phyloP scores from a whole-genome alignment of 768 basidiomycete genomes.

The Ephemerocybe angulata region DNA sequence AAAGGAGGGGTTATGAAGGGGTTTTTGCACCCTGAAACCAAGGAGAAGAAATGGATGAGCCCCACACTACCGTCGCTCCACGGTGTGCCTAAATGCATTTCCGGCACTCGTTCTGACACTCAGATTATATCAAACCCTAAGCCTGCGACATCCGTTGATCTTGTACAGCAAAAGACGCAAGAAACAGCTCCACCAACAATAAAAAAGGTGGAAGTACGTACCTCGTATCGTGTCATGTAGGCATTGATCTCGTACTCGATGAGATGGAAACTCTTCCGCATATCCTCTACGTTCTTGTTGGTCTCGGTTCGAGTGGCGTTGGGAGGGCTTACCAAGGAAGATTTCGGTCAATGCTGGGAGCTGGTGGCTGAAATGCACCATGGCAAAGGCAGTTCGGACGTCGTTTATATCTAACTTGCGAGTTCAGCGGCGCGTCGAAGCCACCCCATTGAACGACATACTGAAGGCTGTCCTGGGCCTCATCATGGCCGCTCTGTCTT shows the following conservation, averaged over 20 bases:
- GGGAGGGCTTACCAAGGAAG: constrained; percentile 55
- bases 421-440: background rate
- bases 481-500: constrained; percentile 11
- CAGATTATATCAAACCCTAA: too few species aligned
- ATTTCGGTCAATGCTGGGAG: constrained; percentile 64
- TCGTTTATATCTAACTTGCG: constrained; percentile 30
- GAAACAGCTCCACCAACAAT: too few species aligned
- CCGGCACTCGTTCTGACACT: too few species aligned
- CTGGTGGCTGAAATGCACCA: constrained; percentile 55
- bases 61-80: too few species aligned
- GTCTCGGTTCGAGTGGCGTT: background rate
- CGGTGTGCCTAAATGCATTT: too few species aligned
- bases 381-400: constrained; percentile 54
- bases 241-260: constrained; percentile 57
- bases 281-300: constrained; percentile 44
- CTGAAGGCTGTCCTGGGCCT: constrained; percentile 1
- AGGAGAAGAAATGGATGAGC: too few species aligned
- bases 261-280: constrained; percentile 55
- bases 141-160: too few species aligned
- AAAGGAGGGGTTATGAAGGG: too few species aligned
- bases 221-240: constrained; percentile 63
- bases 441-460: background rate
- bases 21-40: too few species aligned
- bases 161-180: too few species aligned
- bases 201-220: too few species aligned